A percentile compares a stretch with the other conserved stretches of the same genome.
Evolutionary conservation across 768 basidiomycete genomes (phyloP).

Genomic region (Lentinula guzmanii): DNA sequence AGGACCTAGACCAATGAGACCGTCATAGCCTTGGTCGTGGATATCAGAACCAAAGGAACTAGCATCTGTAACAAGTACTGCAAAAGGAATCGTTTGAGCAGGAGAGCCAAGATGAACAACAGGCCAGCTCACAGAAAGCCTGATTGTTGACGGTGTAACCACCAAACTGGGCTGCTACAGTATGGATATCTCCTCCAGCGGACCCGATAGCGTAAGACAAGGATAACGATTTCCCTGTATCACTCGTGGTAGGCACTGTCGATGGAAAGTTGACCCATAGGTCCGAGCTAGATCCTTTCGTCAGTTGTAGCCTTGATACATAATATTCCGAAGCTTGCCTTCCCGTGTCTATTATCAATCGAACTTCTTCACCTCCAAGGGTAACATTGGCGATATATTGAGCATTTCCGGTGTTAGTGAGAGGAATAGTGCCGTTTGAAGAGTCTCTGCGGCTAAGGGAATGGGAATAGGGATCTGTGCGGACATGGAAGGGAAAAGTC

Average conservation of each 20-base stretch:
- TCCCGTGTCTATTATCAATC: constrained; percentile 72
- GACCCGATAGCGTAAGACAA: constrained; percentile 67
- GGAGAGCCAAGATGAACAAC: not conserved
- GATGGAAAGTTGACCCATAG: constrained; percentile 57
- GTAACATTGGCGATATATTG: constrained; percentile 73
- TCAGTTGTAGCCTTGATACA: not conserved
- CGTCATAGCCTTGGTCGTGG: constrained; percentile 55
- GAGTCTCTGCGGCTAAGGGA: constrained; percentile 21
- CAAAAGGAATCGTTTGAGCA: not conserved
- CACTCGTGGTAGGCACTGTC: constrained; percentile 15
- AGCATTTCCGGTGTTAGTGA: constrained; percentile 63
- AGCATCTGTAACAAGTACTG: constrained; percentile 61
- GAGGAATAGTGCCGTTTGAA: constrained; percentile 30
- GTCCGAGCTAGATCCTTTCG: constrained; percentile 48
- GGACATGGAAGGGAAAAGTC: constrained; percentile 33
- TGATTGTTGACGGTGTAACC: constrained; percentile 55
- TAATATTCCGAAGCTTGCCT: constrained; percentile 36
- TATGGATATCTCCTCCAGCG: constrained; percentile 55
- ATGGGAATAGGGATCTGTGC: constrained; percentile 15
- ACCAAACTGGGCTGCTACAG: constrained; percentile 48
- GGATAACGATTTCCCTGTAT: constrained; percentile 50
- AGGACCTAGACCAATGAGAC: constrained; percentile 75
- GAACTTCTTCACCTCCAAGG: constrained; percentile 49
- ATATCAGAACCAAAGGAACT: constrained; percentile 60
- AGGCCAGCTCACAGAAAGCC: constrained; percentile 49